Conservation (phyloP, 768 basidiomycete genomes). For the Harrya chromipes region DNA sequence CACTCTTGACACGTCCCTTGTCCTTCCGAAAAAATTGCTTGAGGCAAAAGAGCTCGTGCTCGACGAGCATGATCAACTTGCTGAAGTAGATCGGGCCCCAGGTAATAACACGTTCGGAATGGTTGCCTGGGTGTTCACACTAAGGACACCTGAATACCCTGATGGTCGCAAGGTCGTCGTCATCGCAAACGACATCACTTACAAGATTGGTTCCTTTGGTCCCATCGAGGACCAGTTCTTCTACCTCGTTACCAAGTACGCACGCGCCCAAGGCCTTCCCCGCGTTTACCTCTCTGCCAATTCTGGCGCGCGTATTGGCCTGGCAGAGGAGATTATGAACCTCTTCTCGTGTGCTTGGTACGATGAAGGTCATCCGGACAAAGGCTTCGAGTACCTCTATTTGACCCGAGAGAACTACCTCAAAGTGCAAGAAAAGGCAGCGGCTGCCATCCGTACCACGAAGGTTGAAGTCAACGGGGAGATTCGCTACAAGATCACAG, state of each 20-base stretch:
- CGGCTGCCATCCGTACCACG: conserved; percentile 70
- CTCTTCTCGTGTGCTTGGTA: conserved; percentile 94
- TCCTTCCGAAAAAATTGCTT: conserved; percentile 73
- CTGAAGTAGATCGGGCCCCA: conserved; percentile 87
- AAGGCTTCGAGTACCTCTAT: conserved; percentile 95
- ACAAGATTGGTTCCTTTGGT: conserved; percentile 97
- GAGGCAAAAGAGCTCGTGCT: conserved; percentile 88
- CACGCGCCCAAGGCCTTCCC: conserved; percentile 82
- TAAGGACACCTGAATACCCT: conserved; percentile 90
- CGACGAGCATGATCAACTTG: conserved; percentile 88
- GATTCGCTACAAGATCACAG: conserved; percentile 89
- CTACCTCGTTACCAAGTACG: conserved; percentile 91
- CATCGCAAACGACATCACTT: conserved; percentile 98
- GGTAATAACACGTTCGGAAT: conserved; percentile 96
- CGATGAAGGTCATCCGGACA: conserved; percentile 77
- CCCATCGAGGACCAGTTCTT: conserved; percentile 96
- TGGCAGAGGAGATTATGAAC: conserved; percentile 87
- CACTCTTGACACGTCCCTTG: conserved; percentile 58
- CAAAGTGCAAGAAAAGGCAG: conserved; percentile 84
- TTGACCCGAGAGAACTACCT: conserved; percentile 89
- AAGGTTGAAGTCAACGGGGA: conserved; percentile 88
- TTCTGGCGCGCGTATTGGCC: conserved; percentile 94
- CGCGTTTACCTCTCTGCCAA: conserved; percentile 98
- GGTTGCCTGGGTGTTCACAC: conserved; percentile 96
- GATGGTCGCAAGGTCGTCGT: conserved; percentile 84